Evolutionary conservation across 2,329 filamentous ascomycete genomes (phyloP).

Genomic region (Phyllosticta citribraziliensis): DNA sequence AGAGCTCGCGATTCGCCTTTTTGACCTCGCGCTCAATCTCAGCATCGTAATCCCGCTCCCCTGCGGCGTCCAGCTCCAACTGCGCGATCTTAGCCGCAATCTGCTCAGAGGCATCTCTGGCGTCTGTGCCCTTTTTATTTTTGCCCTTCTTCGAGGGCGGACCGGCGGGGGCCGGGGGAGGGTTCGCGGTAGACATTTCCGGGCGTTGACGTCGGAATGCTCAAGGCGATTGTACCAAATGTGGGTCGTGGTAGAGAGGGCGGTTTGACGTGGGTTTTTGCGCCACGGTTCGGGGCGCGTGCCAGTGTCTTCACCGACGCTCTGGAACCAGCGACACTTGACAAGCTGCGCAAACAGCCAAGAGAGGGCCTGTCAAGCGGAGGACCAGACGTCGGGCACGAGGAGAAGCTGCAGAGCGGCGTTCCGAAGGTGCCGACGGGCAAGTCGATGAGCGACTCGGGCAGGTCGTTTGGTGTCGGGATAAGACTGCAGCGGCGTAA

Average conservation of each 20-base stretch:
- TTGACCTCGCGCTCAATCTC: conserved; percentile 96
- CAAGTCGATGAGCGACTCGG: not conserved
- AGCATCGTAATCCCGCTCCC: conserved; percentile 88
- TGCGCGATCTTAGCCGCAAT: conserved; percentile 91
- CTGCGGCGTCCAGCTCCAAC: conserved; percentile 83
- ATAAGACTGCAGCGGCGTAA: not conserved
- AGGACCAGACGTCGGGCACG: not conserved
- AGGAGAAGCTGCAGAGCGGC: not conserved
- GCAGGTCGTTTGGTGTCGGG: not conserved
- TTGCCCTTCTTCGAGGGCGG: conserved; percentile 65
- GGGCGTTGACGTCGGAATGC: not conserved
- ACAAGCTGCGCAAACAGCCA: not conserved
- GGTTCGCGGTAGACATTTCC: not conserved
- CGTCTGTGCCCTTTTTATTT: conserved; percentile 70
- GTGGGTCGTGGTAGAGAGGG: not conserved
- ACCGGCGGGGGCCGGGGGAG: conserved; percentile 8
- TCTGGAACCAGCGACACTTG: not conserved
- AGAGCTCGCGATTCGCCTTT: conserved; percentile 83
- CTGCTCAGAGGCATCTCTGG: conserved; percentile 82
- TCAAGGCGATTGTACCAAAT: not conserved
- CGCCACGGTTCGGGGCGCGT: conserved; percentile 16
- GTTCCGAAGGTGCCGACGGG: not conserved
- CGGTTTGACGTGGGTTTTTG: conserved; percentile 23
- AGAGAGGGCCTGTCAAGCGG: not conserved
- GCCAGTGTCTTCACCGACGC: not conserved